Percentiles rank a stretch among this genome's conserved stretches.
Conservation (phyloP, 306 rosid genomes). For the Purshia tridentata region DNA sequence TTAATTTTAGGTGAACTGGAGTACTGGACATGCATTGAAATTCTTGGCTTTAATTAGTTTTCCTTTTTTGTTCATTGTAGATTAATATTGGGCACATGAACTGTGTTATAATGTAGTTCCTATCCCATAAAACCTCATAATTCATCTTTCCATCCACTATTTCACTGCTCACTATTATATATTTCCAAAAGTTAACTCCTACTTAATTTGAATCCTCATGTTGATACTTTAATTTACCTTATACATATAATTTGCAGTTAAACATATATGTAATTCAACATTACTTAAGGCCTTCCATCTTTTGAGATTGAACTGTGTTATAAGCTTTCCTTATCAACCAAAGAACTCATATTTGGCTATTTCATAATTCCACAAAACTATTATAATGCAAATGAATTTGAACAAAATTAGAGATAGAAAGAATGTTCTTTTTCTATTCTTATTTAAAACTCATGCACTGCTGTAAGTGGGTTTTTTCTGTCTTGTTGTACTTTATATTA, state of each 20-base stretch:
- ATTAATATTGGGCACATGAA: neutral
- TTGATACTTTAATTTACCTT: too few relatives aligned
- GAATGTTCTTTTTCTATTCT: neutral
- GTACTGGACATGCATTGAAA: neutral
- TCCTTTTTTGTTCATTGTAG: neutral
- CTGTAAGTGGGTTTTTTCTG: constrained; percentile 9
- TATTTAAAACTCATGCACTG: neutral
- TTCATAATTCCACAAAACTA: too few relatives aligned
- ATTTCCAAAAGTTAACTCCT: neutral
- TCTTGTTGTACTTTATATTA: constrained; percentile 12
- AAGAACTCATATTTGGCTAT: too few relatives aligned
- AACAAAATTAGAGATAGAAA: neutral
- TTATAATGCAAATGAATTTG: too few relatives aligned
- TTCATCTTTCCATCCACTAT: neutral
- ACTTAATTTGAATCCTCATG: too few relatives aligned
- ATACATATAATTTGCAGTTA: too few relatives aligned
- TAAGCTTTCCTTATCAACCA: too few relatives aligned
- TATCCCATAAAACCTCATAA: neutral
- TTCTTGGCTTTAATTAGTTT: neutral
- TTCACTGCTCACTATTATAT: neutral
- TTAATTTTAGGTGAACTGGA: constrained; percentile 6
- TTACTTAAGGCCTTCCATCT: too few relatives aligned
- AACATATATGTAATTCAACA: too few relatives aligned
- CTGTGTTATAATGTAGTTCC: neutral
- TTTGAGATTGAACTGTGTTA: too few relatives aligned